Conservation (phyloP, 805 yeast species). For the Naumovozyma castellii region DNA sequence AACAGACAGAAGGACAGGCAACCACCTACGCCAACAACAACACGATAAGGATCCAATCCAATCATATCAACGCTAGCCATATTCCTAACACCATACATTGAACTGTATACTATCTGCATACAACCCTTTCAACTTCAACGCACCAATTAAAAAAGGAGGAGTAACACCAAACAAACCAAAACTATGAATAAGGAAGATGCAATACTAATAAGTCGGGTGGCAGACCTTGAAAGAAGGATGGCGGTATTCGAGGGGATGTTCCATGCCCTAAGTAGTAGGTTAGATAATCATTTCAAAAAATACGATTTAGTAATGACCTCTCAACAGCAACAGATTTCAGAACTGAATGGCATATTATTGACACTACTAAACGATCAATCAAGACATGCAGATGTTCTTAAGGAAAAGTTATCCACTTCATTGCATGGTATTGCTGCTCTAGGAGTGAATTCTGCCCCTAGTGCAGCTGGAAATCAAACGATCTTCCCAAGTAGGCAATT, state of each 20-base stretch:
- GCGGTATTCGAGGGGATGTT: slow-evolving; percentile 25
- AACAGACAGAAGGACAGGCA: no score
- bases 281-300: slow-evolving; percentile 27
- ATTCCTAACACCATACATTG: no score
- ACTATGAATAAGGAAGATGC: slow-evolving; percentile 7
- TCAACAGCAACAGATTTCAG: slow-evolving; percentile 27
- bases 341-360: slow-evolving; percentile 19
- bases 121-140: no score
- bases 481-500: neutral
- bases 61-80: no score
- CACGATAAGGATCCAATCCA: no score
- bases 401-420: slow-evolving; percentile 19
- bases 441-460: neutral
- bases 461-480: neutral
- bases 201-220: slow-evolving; percentile 14
- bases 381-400: slow-evolving; percentile 21
- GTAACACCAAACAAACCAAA: no score
- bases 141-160: no score
- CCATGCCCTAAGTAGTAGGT: slow-evolving; percentile 23
- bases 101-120: no score
- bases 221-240: slow-evolving; percentile 23
- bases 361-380: slow-evolving; percentile 24
- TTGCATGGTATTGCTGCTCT: slow-evolving; percentile 20
- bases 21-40: no score
- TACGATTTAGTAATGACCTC: slow-evolving; percentile 24